phyloP scores from a whole-genome alignment of 1,139 yeast species.

The Candida pseudoviswanathii region DNA sequence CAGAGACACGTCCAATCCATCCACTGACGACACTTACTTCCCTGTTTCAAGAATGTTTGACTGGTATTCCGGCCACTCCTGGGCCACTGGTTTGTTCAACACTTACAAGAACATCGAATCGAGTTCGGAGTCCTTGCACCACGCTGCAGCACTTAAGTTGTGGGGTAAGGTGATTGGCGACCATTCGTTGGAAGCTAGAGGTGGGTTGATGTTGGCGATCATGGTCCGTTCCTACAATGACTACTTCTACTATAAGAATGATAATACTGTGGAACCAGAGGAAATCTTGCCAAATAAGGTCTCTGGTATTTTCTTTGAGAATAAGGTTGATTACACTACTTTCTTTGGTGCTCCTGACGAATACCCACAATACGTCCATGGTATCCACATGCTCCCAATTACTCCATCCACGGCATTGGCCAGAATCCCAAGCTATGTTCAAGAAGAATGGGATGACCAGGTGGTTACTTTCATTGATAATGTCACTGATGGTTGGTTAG shows the following conservation, averaged over 20 bases:
- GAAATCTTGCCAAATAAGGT: slow-evolving; percentile 63
- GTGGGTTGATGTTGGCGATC: slow-evolving; percentile 71
- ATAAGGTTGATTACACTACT: slow-evolving; percentile 85
- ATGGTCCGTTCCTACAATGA: slow-evolving; percentile 61
- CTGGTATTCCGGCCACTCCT: slow-evolving; percentile 82
- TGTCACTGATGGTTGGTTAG: slow-evolving; percentile 84
- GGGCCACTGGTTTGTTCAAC: slow-evolving; percentile 77
- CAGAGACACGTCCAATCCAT: slow-evolving; percentile 80
- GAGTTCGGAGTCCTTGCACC: slow-evolving; percentile 78
- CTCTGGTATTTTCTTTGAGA: slow-evolving; percentile 79
- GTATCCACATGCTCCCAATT: slow-evolving; percentile 88
- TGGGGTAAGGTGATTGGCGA: slow-evolving; percentile 81
- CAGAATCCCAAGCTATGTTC: slow-evolving; percentile 67
- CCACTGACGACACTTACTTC: slow-evolving; percentile 59
- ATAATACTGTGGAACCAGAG: slow-evolving; percentile 62
- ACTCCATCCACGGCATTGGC: slow-evolving; percentile 83
- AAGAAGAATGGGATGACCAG: slow-evolving; percentile 75
- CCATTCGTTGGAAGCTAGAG: slow-evolving; percentile 72
- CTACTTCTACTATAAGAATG: slow-evolving; percentile 60
- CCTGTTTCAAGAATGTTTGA: slow-evolving; percentile 80
- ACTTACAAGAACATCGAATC: slow-evolving; percentile 77
- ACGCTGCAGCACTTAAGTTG: slow-evolving; percentile 77
- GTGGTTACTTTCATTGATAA: slow-evolving; percentile 51
- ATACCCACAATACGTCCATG: slow-evolving; percentile 80
- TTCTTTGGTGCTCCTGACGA: slow-evolving; percentile 46